phyloP scores from a whole-genome alignment of 2,329 filamentous ascomycete species.

The Xylaria sp. region DNA sequence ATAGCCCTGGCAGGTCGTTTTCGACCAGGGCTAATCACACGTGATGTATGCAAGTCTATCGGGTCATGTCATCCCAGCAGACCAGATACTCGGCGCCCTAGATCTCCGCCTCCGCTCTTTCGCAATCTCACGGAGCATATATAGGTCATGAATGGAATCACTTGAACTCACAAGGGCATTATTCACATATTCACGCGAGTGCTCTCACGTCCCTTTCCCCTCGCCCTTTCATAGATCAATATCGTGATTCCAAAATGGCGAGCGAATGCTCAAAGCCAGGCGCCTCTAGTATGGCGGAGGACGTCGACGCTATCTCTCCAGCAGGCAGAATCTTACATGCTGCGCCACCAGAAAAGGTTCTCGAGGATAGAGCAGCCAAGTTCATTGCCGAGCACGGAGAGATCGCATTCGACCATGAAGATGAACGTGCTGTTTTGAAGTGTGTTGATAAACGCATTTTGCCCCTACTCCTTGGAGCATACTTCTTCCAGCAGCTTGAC shows the following conservation, averaged over 20 bases:
- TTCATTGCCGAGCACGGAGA: slow-evolving; percentile 57
- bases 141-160: not conserved
- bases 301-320: slow-evolving; percentile 40
- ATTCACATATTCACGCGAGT: not conserved
- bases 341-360: slow-evolving; percentile 28
- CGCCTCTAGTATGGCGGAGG: slow-evolving; percentile 23
- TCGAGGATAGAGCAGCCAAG: slow-evolving; percentile 57
- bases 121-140: slow-evolving; percentile 6
- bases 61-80: slow-evolving; percentile 1
- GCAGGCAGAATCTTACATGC: slow-evolving; percentile 16
- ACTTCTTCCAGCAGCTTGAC: slow-evolving; percentile 69
- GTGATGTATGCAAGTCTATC: slow-evolving; percentile 27
- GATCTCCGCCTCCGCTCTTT: slow-evolving; percentile 22
- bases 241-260: slow-evolving; percentile 34
- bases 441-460: slow-evolving; percentile 63
- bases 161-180: not conserved
- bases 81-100: slow-evolving; percentile 10
- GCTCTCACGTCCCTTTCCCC: not conserved
- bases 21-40: slow-evolving; percentile 9
- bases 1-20: not conserved
- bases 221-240: not conserved
- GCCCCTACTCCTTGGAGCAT: slow-evolving; percentile 63
- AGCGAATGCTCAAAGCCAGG: slow-evolving; percentile 30
- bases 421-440: slow-evolving; percentile 59
- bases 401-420: slow-evolving; percentile 59